Percentiles rank a stretch among this genome's conserved stretches.
Conservation (phyloP, 225 moss, liverwort and hornwort species). For the Antitrichia curtipendula region DNA sequence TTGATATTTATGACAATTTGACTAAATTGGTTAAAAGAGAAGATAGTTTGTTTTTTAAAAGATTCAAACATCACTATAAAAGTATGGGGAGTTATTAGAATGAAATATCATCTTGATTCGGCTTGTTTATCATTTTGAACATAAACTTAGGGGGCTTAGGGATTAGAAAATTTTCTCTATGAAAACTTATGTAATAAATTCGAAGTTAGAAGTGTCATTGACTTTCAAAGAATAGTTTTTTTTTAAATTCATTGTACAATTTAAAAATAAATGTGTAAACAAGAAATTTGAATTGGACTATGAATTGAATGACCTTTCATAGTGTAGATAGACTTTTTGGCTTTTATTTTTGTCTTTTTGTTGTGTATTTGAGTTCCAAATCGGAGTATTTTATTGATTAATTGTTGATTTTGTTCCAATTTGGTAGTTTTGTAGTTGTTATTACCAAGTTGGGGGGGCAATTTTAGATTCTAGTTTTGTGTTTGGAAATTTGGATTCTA, state of each 20-base stretch:
- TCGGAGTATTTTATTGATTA: too few relatives aligned
- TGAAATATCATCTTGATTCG: background rate
- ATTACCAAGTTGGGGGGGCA: too few relatives aligned
- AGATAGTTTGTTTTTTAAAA: background rate
- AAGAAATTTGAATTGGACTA: background rate
- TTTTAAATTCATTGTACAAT: too few relatives aligned
- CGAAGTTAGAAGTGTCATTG: background rate
- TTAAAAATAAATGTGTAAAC: background rate
- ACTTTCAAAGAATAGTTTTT: too few relatives aligned
- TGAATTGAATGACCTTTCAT: background rate
- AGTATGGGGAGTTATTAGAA: background rate
- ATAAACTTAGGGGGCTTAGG: background rate
- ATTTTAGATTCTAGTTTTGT: too few relatives aligned
- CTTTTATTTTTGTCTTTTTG: too few relatives aligned
- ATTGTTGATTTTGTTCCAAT: too few relatives aligned
- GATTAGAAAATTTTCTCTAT: accelerated
- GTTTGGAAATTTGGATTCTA: too few relatives aligned
- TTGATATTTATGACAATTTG: background rate
- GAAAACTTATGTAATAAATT: background rate
- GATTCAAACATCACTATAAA: background rate
- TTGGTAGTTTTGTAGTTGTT: too few relatives aligned
- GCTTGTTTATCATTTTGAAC: accelerated
- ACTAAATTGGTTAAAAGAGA: background rate
- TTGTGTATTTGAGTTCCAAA: too few relatives aligned
- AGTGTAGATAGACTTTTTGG: too few relatives aligned